Evolutionary conservation across 352 stramenopile genomes (phyloP).

Genomic region (Pythium rhizo-oryzae): DNA sequence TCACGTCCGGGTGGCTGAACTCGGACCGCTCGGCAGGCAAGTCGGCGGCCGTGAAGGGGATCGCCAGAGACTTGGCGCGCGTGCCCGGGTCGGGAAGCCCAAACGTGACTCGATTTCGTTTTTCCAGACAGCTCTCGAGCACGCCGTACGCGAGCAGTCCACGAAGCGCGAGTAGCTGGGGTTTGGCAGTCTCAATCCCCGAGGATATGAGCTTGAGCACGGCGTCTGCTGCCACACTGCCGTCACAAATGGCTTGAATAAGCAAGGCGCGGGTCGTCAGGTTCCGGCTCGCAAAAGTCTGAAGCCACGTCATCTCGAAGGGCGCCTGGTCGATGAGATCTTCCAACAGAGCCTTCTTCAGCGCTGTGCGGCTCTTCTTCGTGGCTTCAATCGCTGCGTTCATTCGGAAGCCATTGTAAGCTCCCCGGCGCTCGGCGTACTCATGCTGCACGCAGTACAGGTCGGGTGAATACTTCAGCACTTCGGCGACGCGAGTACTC

Average conservation of each 20-base stretch:
- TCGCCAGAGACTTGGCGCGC: conserved; percentile 70
- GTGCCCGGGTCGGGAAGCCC: conserved; percentile 47
- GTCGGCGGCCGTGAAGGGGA: conserved; percentile 88
- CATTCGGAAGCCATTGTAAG: conserved; percentile 49
- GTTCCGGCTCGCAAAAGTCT: conserved; percentile 33
- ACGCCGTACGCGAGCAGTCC: conserved; percentile 78
- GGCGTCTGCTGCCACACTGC: conserved; percentile 24
- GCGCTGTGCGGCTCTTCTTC: conserved; percentile 15
- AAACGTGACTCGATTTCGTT: conserved; percentile 84
- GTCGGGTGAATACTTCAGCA: conserved; percentile 44
- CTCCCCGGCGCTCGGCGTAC: conserved; percentile 31
- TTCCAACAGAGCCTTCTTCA: conserved; percentile 53
- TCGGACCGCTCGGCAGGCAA: conserved; percentile 82
- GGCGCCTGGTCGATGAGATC: conserved; percentile 63
- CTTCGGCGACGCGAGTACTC: conserved; percentile 25
- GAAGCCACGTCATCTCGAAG: conserved; percentile 72
- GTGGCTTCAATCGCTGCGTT: conserved; percentile 22
- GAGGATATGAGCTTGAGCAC: conserved; percentile 20
- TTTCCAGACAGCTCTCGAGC: conserved; percentile 83
- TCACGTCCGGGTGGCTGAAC: conserved; percentile 89
- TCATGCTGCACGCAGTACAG: conserved; percentile 37
- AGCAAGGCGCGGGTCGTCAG: conserved; percentile 36
- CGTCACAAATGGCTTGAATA: conserved; percentile 39
- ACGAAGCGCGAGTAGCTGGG: conserved; percentile 63
- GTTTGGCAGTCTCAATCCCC: conserved; percentile 31